Percentiles rank a stretch among this genome's conserved stretches.
Conservation (phyloP, 805 yeast species). For the Henningerozyma blattae region DNA sequence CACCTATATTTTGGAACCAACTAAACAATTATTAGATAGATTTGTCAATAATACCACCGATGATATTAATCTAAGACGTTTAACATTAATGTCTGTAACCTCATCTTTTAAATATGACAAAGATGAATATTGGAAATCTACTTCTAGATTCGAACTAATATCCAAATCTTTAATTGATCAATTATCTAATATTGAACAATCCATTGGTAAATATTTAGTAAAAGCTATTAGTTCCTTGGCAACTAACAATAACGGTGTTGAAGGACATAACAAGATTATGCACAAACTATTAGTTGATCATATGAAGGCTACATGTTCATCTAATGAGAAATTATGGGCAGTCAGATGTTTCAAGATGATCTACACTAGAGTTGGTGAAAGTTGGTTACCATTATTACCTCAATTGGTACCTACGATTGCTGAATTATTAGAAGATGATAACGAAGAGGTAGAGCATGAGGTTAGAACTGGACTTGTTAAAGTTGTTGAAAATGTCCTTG, state of each 20-base stretch:
- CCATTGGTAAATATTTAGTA: constrained; percentile 69
- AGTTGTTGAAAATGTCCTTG: constrained; percentile 82
- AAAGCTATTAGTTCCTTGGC: constrained; percentile 72
- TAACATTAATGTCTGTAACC: constrained; percentile 58
- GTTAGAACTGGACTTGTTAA: constrained; percentile 84
- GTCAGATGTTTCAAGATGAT: constrained; percentile 65
- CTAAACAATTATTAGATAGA: constrained; percentile 40
- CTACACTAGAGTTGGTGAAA: constrained; percentile 87
- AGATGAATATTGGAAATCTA: constrained; percentile 91
- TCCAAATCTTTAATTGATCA: constrained; percentile 54
- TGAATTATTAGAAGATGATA: constrained; percentile 90
- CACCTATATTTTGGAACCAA: constrained; percentile 75
- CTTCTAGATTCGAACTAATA: constrained; percentile 68
- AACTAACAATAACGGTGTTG: constrained; percentile 52
- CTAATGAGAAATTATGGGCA: constrained; percentile 67
- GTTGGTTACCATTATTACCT: constrained; percentile 84
- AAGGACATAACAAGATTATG: constrained; percentile 63
- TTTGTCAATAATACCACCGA: constrained; percentile 33
- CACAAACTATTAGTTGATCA: constrained; percentile 52
- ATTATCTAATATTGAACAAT: constrained; percentile 53
- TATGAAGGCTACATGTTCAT: constrained; percentile 48
- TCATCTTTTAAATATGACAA: constrained; percentile 81
- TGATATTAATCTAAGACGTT: constrained; percentile 53
- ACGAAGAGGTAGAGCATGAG: constrained; percentile 83
- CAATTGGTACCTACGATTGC: constrained; percentile 93